Base-by-base conservation (phyloP, 139 green algal species). In the Coelastrella sp. region DNA sequence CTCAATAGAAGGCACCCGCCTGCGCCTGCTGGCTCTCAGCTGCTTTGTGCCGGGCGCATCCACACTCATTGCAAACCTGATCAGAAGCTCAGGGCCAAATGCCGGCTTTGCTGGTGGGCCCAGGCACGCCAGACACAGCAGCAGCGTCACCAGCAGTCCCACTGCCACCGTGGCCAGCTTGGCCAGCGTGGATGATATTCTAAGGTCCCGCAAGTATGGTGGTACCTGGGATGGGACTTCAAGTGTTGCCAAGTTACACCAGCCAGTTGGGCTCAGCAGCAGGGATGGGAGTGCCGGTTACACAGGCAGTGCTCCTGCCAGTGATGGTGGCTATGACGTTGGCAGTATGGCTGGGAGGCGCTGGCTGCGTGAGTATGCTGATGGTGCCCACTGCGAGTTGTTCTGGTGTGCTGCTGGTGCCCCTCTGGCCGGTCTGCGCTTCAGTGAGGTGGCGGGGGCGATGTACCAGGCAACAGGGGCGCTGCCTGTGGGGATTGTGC, bases 321-420 rank as follows among this genome's bases (percentile, higher is more conserved):
- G 49, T 65, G 82, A 7, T 65, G 35, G 59, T 63, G 61, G 25
- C 15, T 11, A 22, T 49, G 49, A 22, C 7, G 61, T 10, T 4
- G 20, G 19, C 63, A 92, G 90, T 7, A 84, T 97, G 57, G 94
- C 94, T 4, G 95, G 93, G 19, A 89, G 95, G 3, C 35, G 91
- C 61, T 98, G 96, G 96, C 94, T 97, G 92, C 92, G 95, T 1
- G 83, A 93, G 75, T 98, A 98, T 91, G 91, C 95, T n/a, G 94
- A 97, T 66, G 96, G 96, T 82, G 97, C 63, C 6, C 87, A 91
- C 78, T 87, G 78, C 56, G 87, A 91, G 61, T 49, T 91, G 49
- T 86, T 82, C 78, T 74, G 56, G 15, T 79, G 35, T 14, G 14
- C 63, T 49, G 87, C 79, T 35, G 87, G 87, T 57, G 49, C 78